phyloP scores from a whole-genome alignment of 371 early-diverging fungal species.

The Sporodiniella umbellata region DNA sequence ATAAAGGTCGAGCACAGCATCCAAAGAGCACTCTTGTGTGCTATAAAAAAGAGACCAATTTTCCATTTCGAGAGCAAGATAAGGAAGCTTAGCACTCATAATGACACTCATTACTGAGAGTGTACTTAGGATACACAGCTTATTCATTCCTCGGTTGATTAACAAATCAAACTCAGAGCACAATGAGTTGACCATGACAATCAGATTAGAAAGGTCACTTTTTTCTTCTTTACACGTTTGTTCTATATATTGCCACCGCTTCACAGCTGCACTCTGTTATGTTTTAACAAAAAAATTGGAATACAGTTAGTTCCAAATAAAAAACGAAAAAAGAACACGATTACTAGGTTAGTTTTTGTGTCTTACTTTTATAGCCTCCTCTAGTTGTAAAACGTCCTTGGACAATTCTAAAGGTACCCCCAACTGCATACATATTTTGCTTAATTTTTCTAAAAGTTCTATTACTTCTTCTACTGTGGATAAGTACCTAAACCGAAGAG shows the following conservation, averaged over 20 bases:
- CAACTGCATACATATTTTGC: slow-evolving; percentile 20
- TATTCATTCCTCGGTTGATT: slow-evolving; percentile 10
- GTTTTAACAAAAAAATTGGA: not conserved
- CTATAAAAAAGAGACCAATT: slow-evolving; percentile 28
- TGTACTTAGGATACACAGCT: slow-evolving; percentile 1
- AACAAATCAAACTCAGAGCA: slow-evolving; percentile 18
- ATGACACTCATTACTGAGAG: slow-evolving; percentile 24
- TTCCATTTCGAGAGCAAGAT: slow-evolving; percentile 40
- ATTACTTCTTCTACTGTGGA: slow-evolving; percentile 22
- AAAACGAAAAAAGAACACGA: not conserved
- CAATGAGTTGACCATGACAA: slow-evolving; percentile 21
- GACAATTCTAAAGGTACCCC: slow-evolving; percentile 15
- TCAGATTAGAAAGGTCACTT: slow-evolving; percentile 14
- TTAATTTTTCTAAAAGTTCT: slow-evolving; percentile 20
- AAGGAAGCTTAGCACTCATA: slow-evolving; percentile 33
- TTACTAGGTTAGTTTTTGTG: not conserved
- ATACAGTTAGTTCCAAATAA: slow-evolving; percentile 1
- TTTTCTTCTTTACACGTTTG: slow-evolving; percentile 10
- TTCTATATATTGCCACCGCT: slow-evolving; percentile 28
- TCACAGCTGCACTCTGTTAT: slow-evolving; percentile 32
- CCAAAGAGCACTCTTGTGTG: slow-evolving; percentile 11
- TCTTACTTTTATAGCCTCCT: slow-evolving; percentile 27
- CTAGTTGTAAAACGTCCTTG: slow-evolving; percentile 15
- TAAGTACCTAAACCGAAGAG: slow-evolving; percentile 20
- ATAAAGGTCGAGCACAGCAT: slow-evolving; percentile 30